These are phyloP conservation scores for Schizothecium vesticola DNA, from an alignment of 495 filamentous ascomycete species.

Conservation along the genomic window DNA sequence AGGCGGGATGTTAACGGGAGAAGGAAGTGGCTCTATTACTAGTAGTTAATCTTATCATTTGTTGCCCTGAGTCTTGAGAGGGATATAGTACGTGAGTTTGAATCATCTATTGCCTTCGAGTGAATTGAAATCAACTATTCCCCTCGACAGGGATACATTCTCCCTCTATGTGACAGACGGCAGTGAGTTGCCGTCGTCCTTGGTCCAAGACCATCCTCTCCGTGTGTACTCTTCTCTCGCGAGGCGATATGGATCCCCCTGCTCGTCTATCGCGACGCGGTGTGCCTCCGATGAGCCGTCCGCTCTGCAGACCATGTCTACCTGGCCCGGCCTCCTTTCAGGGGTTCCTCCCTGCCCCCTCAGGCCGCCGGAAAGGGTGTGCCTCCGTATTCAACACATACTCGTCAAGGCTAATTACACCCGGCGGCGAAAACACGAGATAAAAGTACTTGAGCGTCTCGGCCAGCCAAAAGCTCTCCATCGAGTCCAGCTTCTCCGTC, in stretches of 20 bases:
- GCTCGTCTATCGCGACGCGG: too few species aligned
- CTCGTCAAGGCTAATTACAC: slow-evolving; percentile 60
- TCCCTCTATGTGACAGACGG: too few species aligned
- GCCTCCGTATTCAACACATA: slow-evolving; percentile 83
- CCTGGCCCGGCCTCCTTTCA: background rate
- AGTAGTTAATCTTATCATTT: too few species aligned
- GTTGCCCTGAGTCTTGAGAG: too few species aligned
- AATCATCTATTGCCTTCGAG: background rate
- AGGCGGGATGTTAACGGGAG: too few species aligned
- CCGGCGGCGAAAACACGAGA: slow-evolving; percentile 44
- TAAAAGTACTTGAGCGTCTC: slow-evolving; percentile 40
- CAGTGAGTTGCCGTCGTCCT: too few species aligned
- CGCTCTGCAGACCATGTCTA: background rate
- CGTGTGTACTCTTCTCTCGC: too few species aligned
- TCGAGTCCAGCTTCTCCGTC: slow-evolving; percentile 32
- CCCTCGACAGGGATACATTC: background rate
- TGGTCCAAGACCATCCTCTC: too few species aligned
- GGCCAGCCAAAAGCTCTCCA: slow-evolving; percentile 47
- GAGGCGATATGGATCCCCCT: too few species aligned
- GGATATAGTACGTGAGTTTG: background rate
- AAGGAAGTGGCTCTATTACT: too few species aligned
- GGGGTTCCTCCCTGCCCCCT: background rate
- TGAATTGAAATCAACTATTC: too few species aligned
- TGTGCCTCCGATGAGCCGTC: background rate
- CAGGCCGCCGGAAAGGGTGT: slow-evolving; percentile 53